These are phyloP conservation scores for Ganoderma sp. DNA, from an alignment of 1,284 basidiomycete genomes.

Conservation along the genomic window DNA sequence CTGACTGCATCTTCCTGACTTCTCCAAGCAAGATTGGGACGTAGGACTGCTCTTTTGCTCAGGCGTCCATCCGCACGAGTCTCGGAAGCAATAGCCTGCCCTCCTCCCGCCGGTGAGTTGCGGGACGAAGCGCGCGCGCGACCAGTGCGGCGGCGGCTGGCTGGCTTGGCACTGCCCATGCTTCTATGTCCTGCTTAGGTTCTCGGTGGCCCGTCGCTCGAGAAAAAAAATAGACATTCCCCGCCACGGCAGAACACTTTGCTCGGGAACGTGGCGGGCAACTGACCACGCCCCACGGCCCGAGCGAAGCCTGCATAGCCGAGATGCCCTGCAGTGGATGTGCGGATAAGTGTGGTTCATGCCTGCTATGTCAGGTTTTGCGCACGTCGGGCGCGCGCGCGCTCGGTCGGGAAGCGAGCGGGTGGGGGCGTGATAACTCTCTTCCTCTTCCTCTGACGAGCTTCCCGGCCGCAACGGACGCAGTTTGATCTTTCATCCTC, in stretches of 20 bases:
- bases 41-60: background rate
- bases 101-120: background rate
- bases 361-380: constrained; percentile 5
- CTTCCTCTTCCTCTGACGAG: constrained; percentile 1
- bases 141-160: background rate
- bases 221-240: constrained; percentile 1
- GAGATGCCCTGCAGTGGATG: constrained; percentile 19
- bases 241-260: background rate
- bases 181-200: background rate
- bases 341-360: constrained; percentile 9
- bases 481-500: background rate
- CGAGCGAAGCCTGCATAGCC: constrained; percentile 4
- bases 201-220: background rate
- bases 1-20: background rate
- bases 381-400: background rate
- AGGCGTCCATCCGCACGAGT: background rate
- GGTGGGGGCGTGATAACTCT: constrained; percentile 7
- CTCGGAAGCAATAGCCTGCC: constrained; percentile 1
- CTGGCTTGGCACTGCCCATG: background rate
- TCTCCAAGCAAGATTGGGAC: background rate
- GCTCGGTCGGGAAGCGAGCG: background rate
- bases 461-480: constrained; percentile 8
- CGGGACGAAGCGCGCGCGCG: background rate
- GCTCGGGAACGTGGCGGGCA: constrained; percentile 13
- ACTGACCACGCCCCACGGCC: constrained; percentile 5